A percentile compares a stretch with the other conserved stretches of the same genome.
These are phyloP conservation scores for Aaosphaeria pasadenensis DNA, from an alignment of 2,329 filamentous ascomycete species.

Conservation along the genomic window DNA sequence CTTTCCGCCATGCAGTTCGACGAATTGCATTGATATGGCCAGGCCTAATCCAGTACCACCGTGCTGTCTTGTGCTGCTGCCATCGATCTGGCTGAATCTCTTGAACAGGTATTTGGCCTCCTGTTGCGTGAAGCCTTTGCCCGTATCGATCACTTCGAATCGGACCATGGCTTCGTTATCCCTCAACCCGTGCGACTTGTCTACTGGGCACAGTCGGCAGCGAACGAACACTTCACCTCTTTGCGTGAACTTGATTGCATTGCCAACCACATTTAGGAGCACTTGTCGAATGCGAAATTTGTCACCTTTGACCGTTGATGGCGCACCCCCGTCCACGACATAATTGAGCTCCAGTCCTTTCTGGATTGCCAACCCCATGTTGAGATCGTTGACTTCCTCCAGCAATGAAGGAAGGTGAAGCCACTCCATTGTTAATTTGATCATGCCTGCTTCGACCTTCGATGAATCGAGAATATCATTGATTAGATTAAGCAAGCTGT, in stretches of 20 bases:
- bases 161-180: slow-evolving; percentile 73
- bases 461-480: slow-evolving; percentile 95
- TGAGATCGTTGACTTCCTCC: slow-evolving; percentile 93
- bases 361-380: slow-evolving; percentile 90
- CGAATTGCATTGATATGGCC: slow-evolving; percentile 90
- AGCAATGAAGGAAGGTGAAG: slow-evolving; percentile 89
- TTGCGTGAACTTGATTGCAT: slow-evolving; percentile 95
- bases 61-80: slow-evolving; percentile 88
- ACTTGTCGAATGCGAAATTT: slow-evolving; percentile 92
- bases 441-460: slow-evolving; percentile 96
- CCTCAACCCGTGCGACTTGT: slow-evolving; percentile 21
- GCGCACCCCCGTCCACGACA: slow-evolving; percentile 83
- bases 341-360: slow-evolving; percentile 96
- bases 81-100: slow-evolving; percentile 94
- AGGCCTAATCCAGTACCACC: slow-evolving; percentile 90
- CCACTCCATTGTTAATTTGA: slow-evolving; percentile 91
- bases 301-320: slow-evolving; percentile 91
- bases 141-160: slow-evolving; percentile 90
- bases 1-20: slow-evolving; percentile 90
- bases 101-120: slow-evolving; percentile 95
- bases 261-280: slow-evolving; percentile 90
- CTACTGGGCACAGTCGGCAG: slow-evolving; percentile 62
- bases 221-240: slow-evolving; percentile 88
- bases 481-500: slow-evolving; percentile 89
- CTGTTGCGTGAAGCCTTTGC: slow-evolving; percentile 81